Conservation (phyloP, 2,329 filamentous ascomycete genomes). For the Raffaelea ambrosiae region DNA sequence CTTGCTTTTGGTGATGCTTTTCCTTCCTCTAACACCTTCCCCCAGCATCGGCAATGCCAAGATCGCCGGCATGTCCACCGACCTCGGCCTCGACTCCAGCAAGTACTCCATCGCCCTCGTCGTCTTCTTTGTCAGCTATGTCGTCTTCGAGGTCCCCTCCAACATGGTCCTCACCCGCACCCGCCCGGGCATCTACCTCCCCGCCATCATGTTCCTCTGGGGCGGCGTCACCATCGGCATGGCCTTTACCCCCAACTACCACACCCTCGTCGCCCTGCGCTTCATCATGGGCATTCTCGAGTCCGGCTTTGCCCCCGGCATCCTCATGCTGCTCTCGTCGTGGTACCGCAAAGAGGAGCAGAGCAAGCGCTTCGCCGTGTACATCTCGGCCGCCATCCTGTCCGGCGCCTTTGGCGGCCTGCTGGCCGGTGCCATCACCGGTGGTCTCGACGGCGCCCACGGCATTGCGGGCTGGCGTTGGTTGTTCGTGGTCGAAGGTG, state of each 20-base stretch:
- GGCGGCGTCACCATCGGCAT: constrained; percentile 29
- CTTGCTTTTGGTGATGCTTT: not conserved
- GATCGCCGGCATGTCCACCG: constrained; percentile 25
- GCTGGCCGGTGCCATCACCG: constrained; percentile 47
- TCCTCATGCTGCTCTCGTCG: constrained; percentile 51
- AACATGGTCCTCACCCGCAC: constrained; percentile 32
- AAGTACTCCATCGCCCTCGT: constrained; percentile 48
- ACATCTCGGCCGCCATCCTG: constrained; percentile 60
- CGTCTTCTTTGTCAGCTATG: constrained; percentile 60
- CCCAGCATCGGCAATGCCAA: constrained; percentile 33
- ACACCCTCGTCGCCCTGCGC: constrained; percentile 23
- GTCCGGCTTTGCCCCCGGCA: constrained; percentile 47
- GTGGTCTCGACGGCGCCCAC: constrained; percentile 43
- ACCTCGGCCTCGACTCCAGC: constrained; percentile 36
- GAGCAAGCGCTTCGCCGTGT: constrained; percentile 37
- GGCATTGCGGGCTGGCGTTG: constrained; percentile 35
- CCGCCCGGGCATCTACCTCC: constrained; percentile 28
- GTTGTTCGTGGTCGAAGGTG: constrained; percentile 40
- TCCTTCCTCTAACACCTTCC: no score
- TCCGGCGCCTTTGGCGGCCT: constrained; percentile 57
- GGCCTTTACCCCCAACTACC: constrained; percentile 26
- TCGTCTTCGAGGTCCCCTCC: constrained; percentile 33
- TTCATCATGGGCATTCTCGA: constrained; percentile 48
- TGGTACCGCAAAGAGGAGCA: constrained; percentile 43
- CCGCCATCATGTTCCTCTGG: constrained; percentile 29